phyloP scores from a whole-genome alignment of 75 land plant genomes.

The Pinus albicaulis region DNA sequence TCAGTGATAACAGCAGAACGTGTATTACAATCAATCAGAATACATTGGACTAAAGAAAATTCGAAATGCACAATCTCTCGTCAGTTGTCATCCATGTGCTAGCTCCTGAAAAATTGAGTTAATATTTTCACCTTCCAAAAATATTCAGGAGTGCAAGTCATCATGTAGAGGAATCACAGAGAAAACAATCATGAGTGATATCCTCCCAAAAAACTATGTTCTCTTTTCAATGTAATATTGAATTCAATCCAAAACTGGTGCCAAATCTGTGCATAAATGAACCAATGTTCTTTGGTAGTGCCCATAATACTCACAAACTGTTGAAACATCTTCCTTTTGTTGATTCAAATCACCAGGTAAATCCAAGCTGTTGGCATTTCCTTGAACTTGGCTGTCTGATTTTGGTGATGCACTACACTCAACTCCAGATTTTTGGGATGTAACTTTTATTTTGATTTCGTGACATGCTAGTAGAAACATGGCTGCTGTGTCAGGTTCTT shows the following conservation, averaged over 20 bases:
- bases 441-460: constrained; percentile 52
- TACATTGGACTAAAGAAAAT: too few relatives aligned
- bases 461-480: constrained; percentile 94
- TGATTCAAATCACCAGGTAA: constrained; percentile 67
- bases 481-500: constrained; percentile 88
- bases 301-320: constrained; percentile 90
- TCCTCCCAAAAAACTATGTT: too few relatives aligned
- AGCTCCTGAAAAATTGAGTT: too few relatives aligned
- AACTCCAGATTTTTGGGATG: constrained; percentile 14
- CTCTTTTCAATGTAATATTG: too few relatives aligned
- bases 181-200: too few relatives aligned
- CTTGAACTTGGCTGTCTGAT: not conserved
- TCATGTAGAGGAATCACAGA: too few relatives aligned
- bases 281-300: constrained; percentile 86
- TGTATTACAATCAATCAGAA: too few relatives aligned
- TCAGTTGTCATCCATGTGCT: too few relatives aligned
- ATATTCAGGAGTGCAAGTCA: too few relatives aligned
- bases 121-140: too few relatives aligned
- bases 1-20: too few relatives aligned
- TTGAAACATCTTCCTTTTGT: constrained; percentile 68
- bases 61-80: too few relatives aligned
- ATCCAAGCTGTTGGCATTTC: constrained; percentile 18
- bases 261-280: constrained; percentile 85
- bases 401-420: constrained; percentile 16
- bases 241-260: constrained; percentile 16